These are phyloP conservation scores for Brassica incana DNA, from an alignment of 345 rosid genomes.

Conservation along the genomic window DNA sequence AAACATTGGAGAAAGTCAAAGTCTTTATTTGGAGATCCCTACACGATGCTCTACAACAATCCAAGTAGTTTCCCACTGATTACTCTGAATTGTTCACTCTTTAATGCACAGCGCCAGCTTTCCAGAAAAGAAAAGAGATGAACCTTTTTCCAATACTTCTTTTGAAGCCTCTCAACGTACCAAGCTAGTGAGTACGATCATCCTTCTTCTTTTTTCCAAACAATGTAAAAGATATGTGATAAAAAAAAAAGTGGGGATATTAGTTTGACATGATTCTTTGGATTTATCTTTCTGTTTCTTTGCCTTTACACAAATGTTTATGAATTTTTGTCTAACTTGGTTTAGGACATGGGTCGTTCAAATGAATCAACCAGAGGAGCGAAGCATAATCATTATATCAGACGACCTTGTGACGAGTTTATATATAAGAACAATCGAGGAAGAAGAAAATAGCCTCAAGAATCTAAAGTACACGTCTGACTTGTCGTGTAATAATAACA, in stretches of 20 bases:
- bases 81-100: not conserved
- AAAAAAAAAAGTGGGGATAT: constrained; percentile 16
- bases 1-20: too few relatives aligned
- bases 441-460: constrained; percentile 24
- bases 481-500: constrained; percentile 34
- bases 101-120: not conserved
- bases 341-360: not conserved
- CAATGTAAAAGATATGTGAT: not conserved
- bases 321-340: not conserved
- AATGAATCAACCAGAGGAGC: constrained; percentile 6
- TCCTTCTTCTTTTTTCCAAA: not conserved
- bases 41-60: too few relatives aligned
- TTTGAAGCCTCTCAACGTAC: not conserved
- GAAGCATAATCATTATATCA: not conserved
- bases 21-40: too few relatives aligned
- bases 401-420: constrained; percentile 21
- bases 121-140: not conserved
- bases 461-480: constrained; percentile 36
- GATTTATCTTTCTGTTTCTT: not conserved
- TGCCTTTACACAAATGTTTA: not conserved
- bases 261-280: not conserved
- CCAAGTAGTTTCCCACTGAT: not conserved
- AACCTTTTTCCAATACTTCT: not conserved
- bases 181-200: not conserved
- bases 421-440: constrained; percentile 17